phyloP scores from a whole-genome alignment of 768 basidiomycete genomes.

The Leucosporidium scottii region DNA sequence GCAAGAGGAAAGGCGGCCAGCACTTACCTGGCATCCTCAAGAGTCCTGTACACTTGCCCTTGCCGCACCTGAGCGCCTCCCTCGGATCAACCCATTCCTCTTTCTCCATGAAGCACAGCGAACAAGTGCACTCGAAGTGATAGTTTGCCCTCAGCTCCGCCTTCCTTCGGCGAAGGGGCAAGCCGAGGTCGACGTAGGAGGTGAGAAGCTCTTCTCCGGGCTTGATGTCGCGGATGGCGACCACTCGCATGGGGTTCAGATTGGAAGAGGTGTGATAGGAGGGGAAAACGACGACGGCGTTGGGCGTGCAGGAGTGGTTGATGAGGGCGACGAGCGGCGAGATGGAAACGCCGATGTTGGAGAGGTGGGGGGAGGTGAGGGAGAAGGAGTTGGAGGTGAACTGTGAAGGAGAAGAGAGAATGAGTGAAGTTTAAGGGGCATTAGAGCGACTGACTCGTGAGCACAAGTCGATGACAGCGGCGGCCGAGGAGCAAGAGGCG shows the following conservation, averaged over 20 bases:
- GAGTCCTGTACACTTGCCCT: slow-evolving; percentile 17
- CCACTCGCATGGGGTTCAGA: slow-evolving; percentile 52
- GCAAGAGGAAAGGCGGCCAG: no score
- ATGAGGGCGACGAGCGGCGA: slow-evolving; percentile 71
- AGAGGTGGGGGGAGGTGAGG: slow-evolving; percentile 65
- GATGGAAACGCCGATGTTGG: slow-evolving; percentile 75
- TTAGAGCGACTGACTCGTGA: slow-evolving; percentile 40
- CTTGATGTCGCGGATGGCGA: slow-evolving; percentile 60
- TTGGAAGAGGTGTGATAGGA: slow-evolving; percentile 17
- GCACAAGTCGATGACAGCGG: slow-evolving; percentile 38
- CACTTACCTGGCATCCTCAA: slow-evolving; percentile 15
- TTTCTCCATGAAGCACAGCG: slow-evolving; percentile 47
- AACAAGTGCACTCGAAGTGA: slow-evolving; percentile 66
- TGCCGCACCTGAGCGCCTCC: slow-evolving; percentile 56
- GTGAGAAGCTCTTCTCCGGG: slow-evolving; percentile 73
- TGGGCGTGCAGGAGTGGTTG: slow-evolving; percentile 77
- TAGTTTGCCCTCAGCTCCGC: slow-evolving; percentile 62
- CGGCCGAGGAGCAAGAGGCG: slow-evolving; percentile 4
- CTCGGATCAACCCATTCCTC: slow-evolving; percentile 53
- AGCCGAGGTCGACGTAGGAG: slow-evolving; percentile 76
- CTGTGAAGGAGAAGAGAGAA: slow-evolving; percentile 45
- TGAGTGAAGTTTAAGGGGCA: no score
- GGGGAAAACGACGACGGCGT: slow-evolving; percentile 88
- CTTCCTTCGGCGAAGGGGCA: slow-evolving; percentile 55
- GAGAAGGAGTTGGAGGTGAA: slow-evolving; percentile 89